Percentiles rank a stretch among this genome's conserved stretches.
These are phyloP conservation scores for Mycena crocata DNA, from an alignment of 768 basidiomycete species.

Conservation along the genomic window DNA sequence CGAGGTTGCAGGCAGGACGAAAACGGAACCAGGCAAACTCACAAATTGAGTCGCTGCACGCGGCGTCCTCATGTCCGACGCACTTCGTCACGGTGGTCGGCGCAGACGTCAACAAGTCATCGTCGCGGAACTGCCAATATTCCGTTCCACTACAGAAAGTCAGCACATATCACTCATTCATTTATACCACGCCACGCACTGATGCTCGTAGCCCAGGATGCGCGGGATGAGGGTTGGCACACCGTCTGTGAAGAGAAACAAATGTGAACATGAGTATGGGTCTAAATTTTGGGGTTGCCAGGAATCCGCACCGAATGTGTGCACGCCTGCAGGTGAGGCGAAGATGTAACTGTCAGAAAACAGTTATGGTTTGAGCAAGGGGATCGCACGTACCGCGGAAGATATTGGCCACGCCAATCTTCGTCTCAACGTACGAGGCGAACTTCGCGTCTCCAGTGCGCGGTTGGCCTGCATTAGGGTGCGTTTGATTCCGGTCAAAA, in stretches of 20 bases:
- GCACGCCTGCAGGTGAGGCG: neutral
- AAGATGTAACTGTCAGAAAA: too few species aligned
- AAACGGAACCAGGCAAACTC: constrained; percentile 27
- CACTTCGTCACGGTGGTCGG: constrained; percentile 54
- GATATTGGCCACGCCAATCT: constrained; percentile 17
- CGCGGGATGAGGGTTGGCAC: neutral
- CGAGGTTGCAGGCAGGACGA: neutral
- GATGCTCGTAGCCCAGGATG: constrained; percentile 11
- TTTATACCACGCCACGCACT: neutral
- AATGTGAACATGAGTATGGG: neutral
- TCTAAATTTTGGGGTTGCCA: neutral
- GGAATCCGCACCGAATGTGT: neutral
- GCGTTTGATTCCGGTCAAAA: neutral
- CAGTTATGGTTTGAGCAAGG: neutral
- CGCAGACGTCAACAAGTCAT: constrained; percentile 40
- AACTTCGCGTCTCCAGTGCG: constrained; percentile 6
- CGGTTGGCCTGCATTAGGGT: constrained; percentile 6
- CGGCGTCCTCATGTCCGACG: constrained; percentile 56
- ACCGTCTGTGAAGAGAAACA: neutral
- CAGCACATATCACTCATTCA: neutral
- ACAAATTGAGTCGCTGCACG: constrained; percentile 63
- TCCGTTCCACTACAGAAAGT: constrained; percentile 41
- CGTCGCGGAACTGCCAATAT: constrained; percentile 64
- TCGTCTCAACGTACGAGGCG: neutral
- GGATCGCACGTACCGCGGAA: neutral